phyloP scores from a whole-genome alignment of 805 yeast genomes.

The Starmerella vaccinii region DNA sequence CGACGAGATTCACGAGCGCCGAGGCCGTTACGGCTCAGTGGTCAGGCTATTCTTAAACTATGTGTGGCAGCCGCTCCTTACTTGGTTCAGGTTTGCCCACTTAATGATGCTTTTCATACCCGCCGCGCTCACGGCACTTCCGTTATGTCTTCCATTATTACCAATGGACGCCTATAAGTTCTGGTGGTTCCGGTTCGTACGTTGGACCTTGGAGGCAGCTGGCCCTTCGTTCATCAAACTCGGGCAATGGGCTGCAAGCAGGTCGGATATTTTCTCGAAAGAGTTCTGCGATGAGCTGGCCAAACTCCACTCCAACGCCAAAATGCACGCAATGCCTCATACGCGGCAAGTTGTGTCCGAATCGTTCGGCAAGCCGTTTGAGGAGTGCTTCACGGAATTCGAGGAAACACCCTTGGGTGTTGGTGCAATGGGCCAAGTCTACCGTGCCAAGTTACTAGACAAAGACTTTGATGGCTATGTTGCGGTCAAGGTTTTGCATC shows the following conservation, averaged over 20 bases:
- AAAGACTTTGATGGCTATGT: slow-evolving; percentile 37
- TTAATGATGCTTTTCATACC: slow-evolving; percentile 61
- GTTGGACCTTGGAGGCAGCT: slow-evolving; percentile 63
- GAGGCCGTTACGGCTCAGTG: slow-evolving; percentile 2
- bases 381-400: slow-evolving; percentile 74
- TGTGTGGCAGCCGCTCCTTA: slow-evolving; percentile 51
- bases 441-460: slow-evolving; percentile 52
- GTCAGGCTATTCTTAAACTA: slow-evolving; percentile 29
- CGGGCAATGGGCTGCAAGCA: slow-evolving; percentile 98
- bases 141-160: slow-evolving; percentile 46
- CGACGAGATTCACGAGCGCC: slow-evolving; percentile 7
- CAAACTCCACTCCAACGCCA: slow-evolving; percentile 71
- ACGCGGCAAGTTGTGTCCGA: slow-evolving; percentile 51
- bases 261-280: slow-evolving; percentile 82
- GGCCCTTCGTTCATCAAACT: slow-evolving; percentile 75
- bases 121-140: slow-evolving; percentile 45
- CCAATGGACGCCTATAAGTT: slow-evolving; percentile 31
- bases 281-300: slow-evolving; percentile 70
- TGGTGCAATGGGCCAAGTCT: slow-evolving; percentile 98
- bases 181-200: slow-evolving; percentile 59
- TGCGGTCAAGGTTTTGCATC: slow-evolving; percentile 90
- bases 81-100: slow-evolving; percentile 59
- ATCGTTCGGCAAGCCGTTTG: slow-evolving; percentile 53
- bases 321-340: slow-evolving; percentile 52
- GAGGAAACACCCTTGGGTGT: slow-evolving; percentile 73